A percentile compares a stretch with the other conserved stretches of the same genome.
These are phyloP conservation scores for Amborella trichopoda DNA, from an alignment of 164 flowering plant genomes.

Conservation along the genomic window DNA sequence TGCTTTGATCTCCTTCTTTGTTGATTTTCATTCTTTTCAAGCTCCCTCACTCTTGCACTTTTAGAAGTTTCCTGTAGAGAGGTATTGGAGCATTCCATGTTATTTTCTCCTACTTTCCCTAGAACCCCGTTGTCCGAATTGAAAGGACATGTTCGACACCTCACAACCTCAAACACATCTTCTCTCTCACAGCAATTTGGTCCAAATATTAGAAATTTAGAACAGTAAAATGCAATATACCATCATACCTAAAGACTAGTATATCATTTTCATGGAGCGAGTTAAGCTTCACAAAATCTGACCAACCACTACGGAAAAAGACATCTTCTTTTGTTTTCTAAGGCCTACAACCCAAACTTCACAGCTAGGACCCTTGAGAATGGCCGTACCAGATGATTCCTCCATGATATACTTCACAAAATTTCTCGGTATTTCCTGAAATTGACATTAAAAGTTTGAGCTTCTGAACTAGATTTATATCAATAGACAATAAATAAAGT, in stretches of 20 bases:
- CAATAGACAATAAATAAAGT: too few relatives aligned
- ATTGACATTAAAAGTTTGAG: too few relatives aligned
- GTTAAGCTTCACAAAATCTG: slow-evolving; percentile 41
- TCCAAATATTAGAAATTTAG: slow-evolving; percentile 58
- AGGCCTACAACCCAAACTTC: slow-evolving; percentile 36
- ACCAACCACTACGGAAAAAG: slow-evolving; percentile 41
- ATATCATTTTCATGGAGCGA: slow-evolving; percentile 32
- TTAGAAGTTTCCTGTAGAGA: too few relatives aligned
- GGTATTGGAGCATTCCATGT: too few relatives aligned
- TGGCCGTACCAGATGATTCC: slow-evolving; percentile 21
- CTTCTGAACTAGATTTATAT: too few relatives aligned
- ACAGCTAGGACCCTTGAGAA: slow-evolving; percentile 48
- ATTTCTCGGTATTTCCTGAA: slow-evolving; percentile 12
- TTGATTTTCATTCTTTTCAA: too few relatives aligned
- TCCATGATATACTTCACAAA: slow-evolving; percentile 7
- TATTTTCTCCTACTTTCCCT: not conserved
- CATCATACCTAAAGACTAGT: slow-evolving; percentile 52
- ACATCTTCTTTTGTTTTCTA: slow-evolving; percentile 13
- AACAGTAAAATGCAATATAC: slow-evolving; percentile 38
- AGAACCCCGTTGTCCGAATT: not conserved
- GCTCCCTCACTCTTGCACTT: too few relatives aligned
- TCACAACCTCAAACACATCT: slow-evolving; percentile 15
- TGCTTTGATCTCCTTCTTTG: too few relatives aligned
- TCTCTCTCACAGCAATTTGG: slow-evolving; percentile 55
- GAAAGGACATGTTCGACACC: not conserved